Percentiles rank a stretch among this genome's conserved stretches.
Evolutionary conservation across 2,329 filamentous ascomycete species (phyloP).

Genomic region (Aciculosporium take): DNA sequence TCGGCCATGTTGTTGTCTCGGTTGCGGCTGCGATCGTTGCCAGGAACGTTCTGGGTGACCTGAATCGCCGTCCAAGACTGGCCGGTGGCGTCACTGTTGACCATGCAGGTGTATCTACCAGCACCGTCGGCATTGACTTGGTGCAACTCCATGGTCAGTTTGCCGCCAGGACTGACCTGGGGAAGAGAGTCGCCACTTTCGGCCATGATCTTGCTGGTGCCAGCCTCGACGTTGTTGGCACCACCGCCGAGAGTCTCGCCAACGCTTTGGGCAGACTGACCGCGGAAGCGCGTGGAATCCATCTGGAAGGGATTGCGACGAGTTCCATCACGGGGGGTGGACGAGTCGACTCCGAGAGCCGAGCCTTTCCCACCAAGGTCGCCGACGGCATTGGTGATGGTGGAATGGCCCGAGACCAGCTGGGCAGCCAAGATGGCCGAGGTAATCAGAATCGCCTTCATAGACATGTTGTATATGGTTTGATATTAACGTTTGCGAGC

Average conservation of each 20-base stretch:
- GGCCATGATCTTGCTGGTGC: constrained; percentile 42
- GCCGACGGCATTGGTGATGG: constrained; percentile 43
- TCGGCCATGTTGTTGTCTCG: constrained; percentile 25
- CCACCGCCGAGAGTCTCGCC: constrained; percentile 45
- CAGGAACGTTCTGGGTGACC: constrained; percentile 28
- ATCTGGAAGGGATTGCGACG: constrained; percentile 47
- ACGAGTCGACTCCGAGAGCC: constrained; percentile 34
- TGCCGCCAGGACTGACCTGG: constrained; percentile 42
- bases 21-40: constrained; percentile 24
- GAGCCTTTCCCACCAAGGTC: constrained; percentile 42
- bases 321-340: constrained; percentile 48
- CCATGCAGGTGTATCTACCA: constrained; percentile 51
- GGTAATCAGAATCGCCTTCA: constrained; percentile 24
- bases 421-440: constrained; percentile 37
- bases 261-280: constrained; percentile 34
- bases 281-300: constrained; percentile 48
- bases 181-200: constrained; percentile 42
- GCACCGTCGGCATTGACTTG: constrained; percentile 55
- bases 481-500: too few species aligned
- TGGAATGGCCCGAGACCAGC: constrained; percentile 46
- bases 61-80: constrained; percentile 36
- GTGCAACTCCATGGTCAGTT: constrained; percentile 47
- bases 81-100: constrained; percentile 46
- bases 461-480: constrained; percentile 14
- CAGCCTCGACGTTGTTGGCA: constrained; percentile 40